These are phyloP conservation scores for Pleurozium schreberi DNA, from an alignment of 225 moss, liverwort and hornwort genomes.

Conservation along the genomic window DNA sequence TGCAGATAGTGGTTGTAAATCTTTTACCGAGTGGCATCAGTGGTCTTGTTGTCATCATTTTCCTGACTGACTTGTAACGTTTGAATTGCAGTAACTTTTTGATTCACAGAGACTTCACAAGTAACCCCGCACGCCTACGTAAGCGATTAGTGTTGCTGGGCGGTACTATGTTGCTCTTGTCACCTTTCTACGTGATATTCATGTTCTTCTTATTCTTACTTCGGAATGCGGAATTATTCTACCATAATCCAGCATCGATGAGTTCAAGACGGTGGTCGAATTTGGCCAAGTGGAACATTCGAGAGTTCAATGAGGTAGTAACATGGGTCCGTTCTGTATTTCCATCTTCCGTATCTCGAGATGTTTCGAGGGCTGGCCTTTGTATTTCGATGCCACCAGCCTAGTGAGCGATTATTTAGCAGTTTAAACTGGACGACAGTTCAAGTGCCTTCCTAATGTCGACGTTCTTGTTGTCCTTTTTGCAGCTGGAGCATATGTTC, in stretches of 20 bases:
- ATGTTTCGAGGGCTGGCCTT: background rate
- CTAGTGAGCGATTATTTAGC: background rate
- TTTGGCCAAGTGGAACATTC: constrained; percentile 88
- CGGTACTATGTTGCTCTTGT: constrained; percentile 73
- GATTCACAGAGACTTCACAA: constrained; percentile 76
- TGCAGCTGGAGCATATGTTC: constrained; percentile 97
- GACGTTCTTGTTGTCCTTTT: background rate
- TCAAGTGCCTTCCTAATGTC: background rate
- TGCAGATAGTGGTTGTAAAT: background rate
- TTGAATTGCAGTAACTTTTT: constrained; percentile 70
- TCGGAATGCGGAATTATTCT: constrained; percentile 94
- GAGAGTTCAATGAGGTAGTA: constrained; percentile 95
- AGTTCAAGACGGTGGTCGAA: constrained; percentile 96
- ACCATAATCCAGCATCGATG: constrained; percentile 83
- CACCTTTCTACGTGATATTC: constrained; percentile 89
- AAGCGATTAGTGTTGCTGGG: constrained; percentile 85
- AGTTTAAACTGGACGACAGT: background rate
- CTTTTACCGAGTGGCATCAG: background rate
- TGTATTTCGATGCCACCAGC: background rate
- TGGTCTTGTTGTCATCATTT: background rate
- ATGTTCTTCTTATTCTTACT: constrained; percentile 97
- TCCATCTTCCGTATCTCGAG: background rate
- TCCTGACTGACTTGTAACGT: background rate
- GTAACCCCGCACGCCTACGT: constrained; percentile 70
- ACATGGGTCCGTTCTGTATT: background rate